Conservation (phyloP, 192 early-diverging fungal genomes). For the Helicostylum pulchrum region DNA sequence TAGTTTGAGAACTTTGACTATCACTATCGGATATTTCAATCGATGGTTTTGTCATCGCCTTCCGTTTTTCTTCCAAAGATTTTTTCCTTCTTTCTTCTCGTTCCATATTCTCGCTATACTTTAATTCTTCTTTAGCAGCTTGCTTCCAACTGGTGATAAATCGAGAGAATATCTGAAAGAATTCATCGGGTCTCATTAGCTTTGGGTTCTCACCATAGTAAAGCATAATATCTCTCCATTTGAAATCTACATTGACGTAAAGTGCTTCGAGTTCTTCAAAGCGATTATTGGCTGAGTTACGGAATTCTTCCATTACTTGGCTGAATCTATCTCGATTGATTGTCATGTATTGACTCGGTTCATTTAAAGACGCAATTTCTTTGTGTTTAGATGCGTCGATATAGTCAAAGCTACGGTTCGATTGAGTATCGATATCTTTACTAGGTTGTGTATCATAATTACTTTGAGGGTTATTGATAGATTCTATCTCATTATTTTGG, state of each 20-base stretch:
- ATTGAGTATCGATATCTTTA: too few species aligned
- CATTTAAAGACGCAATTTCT: too few species aligned
- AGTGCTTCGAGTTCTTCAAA: slow-evolving; percentile 54
- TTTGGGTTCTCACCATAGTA: slow-evolving; percentile 51
- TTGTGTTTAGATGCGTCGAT: too few species aligned
- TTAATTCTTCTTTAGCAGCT: not conserved
- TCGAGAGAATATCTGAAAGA: not conserved
- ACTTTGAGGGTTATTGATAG: too few species aligned
- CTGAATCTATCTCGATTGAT: slow-evolving; percentile 57
- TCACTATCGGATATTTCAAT: not conserved
- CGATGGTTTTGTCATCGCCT: not conserved
- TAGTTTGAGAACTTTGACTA: not conserved
- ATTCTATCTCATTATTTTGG: too few species aligned
- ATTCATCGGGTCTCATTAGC: not conserved
- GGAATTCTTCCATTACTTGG: slow-evolving; percentile 61
- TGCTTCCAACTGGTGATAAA: not conserved
- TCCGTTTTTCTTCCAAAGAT: not conserved
- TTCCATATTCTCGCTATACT: not conserved
- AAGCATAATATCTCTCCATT: slow-evolving; percentile 62
- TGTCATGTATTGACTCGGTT: too few species aligned
- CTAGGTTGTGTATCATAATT: too few species aligned
- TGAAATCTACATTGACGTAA: slow-evolving; percentile 61
- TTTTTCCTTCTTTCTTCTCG: slow-evolving; percentile 2
- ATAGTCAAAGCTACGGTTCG: too few species aligned
- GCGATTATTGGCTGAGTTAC: slow-evolving; percentile 51